Conservation (phyloP, 148 eudicot genomes). For the Rhododendron ferrugineum region DNA sequence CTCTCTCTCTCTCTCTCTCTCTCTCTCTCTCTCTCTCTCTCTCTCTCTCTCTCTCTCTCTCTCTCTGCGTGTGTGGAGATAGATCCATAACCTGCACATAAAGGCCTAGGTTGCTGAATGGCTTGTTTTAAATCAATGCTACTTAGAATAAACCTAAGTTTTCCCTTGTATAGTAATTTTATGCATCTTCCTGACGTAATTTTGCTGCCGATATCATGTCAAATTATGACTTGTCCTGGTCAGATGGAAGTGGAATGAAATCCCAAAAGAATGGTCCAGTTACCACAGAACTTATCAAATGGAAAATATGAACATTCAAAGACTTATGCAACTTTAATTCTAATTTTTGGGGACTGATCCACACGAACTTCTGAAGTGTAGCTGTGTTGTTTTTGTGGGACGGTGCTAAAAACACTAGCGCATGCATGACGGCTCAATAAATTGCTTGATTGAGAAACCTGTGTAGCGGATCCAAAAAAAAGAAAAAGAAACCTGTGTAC, state of each 20-base stretch:
- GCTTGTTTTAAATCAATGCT: neutral
- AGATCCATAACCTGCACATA: neutral
- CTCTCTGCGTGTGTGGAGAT: neutral
- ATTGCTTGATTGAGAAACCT: neutral
- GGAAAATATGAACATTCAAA: neutral
- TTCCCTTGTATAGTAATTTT: neutral
- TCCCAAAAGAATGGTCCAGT: neutral
- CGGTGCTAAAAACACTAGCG: neutral
- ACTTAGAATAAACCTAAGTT: neutral
- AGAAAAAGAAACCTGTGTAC: neutral
- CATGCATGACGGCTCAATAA: neutral
- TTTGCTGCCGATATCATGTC: neutral
- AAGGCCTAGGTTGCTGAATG: neutral
- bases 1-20: neutral
- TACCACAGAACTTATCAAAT: neutral
- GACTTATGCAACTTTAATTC: neutral
- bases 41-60: neutral
- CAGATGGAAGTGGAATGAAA: constrained; percentile 3
- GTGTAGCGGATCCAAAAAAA: no score
- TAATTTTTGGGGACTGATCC: neutral
- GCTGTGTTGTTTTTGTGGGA: neutral
- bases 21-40: no score
- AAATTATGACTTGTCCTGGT: neutral
- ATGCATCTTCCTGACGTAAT: neutral
- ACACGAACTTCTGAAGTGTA: neutral